phyloP scores from a whole-genome alignment of 2,329 filamentous ascomycete species.

The Sporothrix phasma region DNA sequence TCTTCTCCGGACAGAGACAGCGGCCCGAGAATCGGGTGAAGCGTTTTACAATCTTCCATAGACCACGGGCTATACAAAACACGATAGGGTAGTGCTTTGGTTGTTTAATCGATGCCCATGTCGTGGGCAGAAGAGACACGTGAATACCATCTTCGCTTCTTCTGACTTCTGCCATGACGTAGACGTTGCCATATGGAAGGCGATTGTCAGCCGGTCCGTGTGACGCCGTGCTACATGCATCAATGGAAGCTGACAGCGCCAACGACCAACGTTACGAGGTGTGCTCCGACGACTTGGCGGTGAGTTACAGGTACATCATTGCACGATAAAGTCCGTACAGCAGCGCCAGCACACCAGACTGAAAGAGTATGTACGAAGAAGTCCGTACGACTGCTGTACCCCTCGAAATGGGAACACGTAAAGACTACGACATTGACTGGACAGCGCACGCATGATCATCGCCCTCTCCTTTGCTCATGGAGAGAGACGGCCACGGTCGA shows the following conservation, averaged over 20 bases:
- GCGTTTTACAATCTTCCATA: background rate
- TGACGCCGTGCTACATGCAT: background rate
- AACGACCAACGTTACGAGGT: background rate
- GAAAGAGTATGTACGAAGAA: background rate
- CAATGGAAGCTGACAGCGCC: background rate
- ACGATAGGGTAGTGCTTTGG: background rate
- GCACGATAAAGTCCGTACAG: background rate
- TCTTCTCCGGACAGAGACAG: background rate
- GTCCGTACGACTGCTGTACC: background rate
- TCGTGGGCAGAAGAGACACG: background rate
- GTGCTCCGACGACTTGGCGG: background rate
- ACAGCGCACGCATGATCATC: background rate
- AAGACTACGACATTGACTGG: background rate
- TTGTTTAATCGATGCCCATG: background rate
- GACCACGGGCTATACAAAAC: background rate
- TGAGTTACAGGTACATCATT: background rate
- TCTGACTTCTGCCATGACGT: background rate
- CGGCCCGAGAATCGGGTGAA: background rate
- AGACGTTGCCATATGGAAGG: too few relatives aligned
- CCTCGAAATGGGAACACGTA: background rate
- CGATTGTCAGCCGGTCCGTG: too few relatives aligned
- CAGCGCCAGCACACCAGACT: background rate
- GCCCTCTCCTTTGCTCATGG: too few relatives aligned
- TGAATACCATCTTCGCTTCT: slow-evolving; percentile 8
- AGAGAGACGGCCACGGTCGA: background rate